These are phyloP conservation scores for Coniella vitis DNA, from an alignment of 2,329 filamentous ascomycete genomes.

Conservation along the genomic window DNA sequence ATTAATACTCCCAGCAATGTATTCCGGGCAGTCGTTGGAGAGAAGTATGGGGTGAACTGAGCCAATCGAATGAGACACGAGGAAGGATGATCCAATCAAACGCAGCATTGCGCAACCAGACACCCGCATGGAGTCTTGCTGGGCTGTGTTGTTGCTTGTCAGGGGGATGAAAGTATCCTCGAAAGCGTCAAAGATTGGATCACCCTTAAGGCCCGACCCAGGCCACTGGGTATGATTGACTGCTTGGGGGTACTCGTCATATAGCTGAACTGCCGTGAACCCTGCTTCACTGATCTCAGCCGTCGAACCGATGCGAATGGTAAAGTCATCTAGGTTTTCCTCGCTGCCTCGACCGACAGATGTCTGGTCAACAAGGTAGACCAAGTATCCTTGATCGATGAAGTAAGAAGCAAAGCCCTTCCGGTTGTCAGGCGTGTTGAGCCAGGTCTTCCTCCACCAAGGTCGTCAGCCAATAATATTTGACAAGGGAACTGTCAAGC, in stretches of 20 bases:
- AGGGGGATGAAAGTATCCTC: conserved; percentile 36
- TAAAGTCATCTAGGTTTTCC: conserved; percentile 22
- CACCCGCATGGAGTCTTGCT: conserved; percentile 19
- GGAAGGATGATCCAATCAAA: conserved; percentile 23
- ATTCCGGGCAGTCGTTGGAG: conserved; percentile 22
- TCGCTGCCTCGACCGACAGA: conserved; percentile 26
- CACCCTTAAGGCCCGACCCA: conserved; percentile 28
- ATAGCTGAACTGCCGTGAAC: conserved; percentile 22
- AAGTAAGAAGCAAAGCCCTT: conserved; percentile 37
- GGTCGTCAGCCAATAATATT: too few species aligned
- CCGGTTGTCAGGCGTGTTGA: conserved; percentile 34
- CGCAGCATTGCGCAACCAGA: conserved; percentile 19
- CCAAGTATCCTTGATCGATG: conserved; percentile 29
- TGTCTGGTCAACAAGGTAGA: conserved; percentile 34
- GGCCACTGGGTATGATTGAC: conserved; percentile 27
- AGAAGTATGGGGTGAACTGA: conserved; percentile 21
- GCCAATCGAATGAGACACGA: conserved; percentile 23
- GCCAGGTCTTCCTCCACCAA: conserved; percentile 22
- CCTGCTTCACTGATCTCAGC: conserved; percentile 21
- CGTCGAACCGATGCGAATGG: conserved; percentile 19
- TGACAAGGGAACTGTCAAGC: too few species aligned
- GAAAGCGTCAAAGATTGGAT: conserved; percentile 41
- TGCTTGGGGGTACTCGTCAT: conserved; percentile 18
- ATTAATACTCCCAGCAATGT: conserved; percentile 24
- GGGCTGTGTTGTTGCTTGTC: conserved; percentile 18